Base-by-base conservation (phyloP, 345 rosid species). In the Mercurialis annua region DNA sequence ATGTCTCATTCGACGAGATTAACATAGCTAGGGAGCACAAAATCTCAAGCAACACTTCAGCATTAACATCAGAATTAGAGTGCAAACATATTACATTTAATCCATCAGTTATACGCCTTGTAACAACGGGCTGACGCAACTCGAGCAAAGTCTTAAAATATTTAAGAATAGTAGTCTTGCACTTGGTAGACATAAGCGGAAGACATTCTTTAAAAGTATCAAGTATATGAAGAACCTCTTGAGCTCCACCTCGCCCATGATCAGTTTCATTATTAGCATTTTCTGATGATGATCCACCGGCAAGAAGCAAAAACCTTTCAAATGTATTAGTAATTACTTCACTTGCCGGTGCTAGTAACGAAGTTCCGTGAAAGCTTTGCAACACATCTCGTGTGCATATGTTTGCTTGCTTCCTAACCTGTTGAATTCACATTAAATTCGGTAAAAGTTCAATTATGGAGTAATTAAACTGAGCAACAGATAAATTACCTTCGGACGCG, bases 371-470 rank as follows among this genome's bases (percentile, higher is more conserved):
- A 66, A 86, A 79, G 75, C 79, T 76, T 68, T 76, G 86, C 46
- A 94, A 68, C 51, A 81, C 77, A 50, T 86, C 92, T 27, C 89
- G 86, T 60, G 80, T 72, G 59, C 89, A 82, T 38, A 66, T 53
- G 47, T 85, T 88, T 5, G 95, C 73, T 72, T 89, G 92, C 80
- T 76, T 87, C 63, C 99, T 84, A 65, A 87, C 96, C 98, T 92
- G 78, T 59, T 42, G 20, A 69, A 24, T 7, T 33, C 47, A 62
- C 57, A 55, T 40, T 40, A 40, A 40, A 8, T 1, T 8, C 10
- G 8, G 1, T 1, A 3, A 40, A 40, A 40, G 8, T 40, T 24
- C 33, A 27, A 27, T 43, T 42, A 20, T 8, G 40, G 5, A 3
- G 40, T 36, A 54, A n/a, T n/a, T 52, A 14, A 5, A 16, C 11